Percentiles rank a stretch among this genome's conserved stretches.
phyloP scores from a whole-genome alignment of 768 basidiomycete species.

The Cubamyces sp. region DNA sequence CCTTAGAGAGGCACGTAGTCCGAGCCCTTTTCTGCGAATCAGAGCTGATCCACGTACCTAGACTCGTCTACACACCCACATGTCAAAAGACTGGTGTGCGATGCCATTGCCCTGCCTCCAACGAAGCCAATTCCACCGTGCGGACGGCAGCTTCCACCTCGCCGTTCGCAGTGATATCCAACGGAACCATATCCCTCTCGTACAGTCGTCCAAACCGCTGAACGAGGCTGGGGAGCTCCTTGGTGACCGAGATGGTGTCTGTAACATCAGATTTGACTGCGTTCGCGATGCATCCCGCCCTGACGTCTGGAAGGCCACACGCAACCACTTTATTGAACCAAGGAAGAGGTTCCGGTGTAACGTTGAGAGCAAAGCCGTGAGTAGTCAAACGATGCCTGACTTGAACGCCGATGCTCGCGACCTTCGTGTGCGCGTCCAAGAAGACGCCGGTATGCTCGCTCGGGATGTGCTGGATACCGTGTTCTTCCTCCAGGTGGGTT shows the following conservation, averaged over 20 bases:
- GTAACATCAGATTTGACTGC: neutral
- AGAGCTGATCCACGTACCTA: too few species aligned
- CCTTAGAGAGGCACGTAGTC: too few species aligned
- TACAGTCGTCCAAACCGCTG: conserved; percentile 34
- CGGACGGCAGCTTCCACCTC: conserved; percentile 32
- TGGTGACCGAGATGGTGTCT: conserved; percentile 43
- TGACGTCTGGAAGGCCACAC: conserved; percentile 86
- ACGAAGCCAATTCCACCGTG: conserved; percentile 30
- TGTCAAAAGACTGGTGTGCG: conserved; percentile 5
- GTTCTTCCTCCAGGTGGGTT: conserved; percentile 58
- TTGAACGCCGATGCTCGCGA: conserved; percentile 96
- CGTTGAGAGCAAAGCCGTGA: conserved; percentile 94
- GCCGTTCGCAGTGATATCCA: conserved; percentile 29
- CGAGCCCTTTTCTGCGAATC: too few species aligned
- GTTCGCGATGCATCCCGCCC: conserved; percentile 65
- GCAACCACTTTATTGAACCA: conserved; percentile 94
- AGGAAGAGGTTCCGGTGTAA: conserved; percentile 73
- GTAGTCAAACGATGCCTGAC: conserved; percentile 92
- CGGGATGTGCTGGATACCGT: conserved; percentile 58
- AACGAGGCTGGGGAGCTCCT: conserved; percentile 54
- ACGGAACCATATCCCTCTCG: conserved; percentile 35
- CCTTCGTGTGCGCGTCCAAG: conserved; percentile 75
- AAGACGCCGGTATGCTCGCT: conserved; percentile 93
- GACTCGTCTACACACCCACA: too few species aligned
- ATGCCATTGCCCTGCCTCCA: conserved; percentile 23